These are phyloP conservation scores for Pistacia integerrima DNA, from an alignment of 345 rosid genomes.

Conservation along the genomic window DNA sequence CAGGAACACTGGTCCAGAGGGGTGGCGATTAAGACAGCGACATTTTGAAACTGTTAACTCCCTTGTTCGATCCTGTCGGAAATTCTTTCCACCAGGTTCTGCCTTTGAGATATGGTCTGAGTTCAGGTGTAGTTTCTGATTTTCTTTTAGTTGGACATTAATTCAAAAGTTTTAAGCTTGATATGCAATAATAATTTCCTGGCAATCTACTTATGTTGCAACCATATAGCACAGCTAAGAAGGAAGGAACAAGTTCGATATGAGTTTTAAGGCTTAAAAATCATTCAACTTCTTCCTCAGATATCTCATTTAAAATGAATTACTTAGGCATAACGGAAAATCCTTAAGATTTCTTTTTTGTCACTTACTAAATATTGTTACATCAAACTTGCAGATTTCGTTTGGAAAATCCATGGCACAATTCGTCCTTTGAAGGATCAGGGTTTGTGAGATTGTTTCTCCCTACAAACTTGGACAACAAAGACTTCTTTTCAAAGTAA, in stretches of 20 bases:
- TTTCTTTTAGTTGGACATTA: neutral
- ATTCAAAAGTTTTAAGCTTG: neutral
- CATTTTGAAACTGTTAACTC: constrained; percentile 88
- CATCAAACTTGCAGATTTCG: constrained; percentile 58
- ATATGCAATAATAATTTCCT: constrained; percentile 8
- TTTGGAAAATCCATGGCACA: constrained; percentile 98
- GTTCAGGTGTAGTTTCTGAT: constrained; percentile 50
- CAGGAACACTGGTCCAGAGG: constrained; percentile 97
- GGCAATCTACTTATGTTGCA: neutral
- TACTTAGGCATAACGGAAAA: constrained; percentile 7
- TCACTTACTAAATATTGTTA: constrained; percentile 16
- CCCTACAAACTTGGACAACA: constrained; percentile 85
- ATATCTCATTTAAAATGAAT: neutral
- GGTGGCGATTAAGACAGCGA: constrained; percentile 92
- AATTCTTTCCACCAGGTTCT: constrained; percentile 85
- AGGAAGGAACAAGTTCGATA: constrained; percentile 6
- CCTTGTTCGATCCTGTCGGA: constrained; percentile 83
- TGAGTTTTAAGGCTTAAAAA: neutral
- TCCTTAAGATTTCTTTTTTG: neutral
- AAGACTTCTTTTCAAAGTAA: constrained; percentile 86
- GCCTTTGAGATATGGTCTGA: constrained; percentile 96
- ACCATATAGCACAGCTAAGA: neutral
- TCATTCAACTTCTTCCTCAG: neutral
- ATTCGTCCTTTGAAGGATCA: constrained; percentile 93
- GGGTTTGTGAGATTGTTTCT: constrained; percentile 94